Base-by-base conservation (phyloP, 1,284 basidiomycete genomes). In the Vanrija humicola region DNA sequence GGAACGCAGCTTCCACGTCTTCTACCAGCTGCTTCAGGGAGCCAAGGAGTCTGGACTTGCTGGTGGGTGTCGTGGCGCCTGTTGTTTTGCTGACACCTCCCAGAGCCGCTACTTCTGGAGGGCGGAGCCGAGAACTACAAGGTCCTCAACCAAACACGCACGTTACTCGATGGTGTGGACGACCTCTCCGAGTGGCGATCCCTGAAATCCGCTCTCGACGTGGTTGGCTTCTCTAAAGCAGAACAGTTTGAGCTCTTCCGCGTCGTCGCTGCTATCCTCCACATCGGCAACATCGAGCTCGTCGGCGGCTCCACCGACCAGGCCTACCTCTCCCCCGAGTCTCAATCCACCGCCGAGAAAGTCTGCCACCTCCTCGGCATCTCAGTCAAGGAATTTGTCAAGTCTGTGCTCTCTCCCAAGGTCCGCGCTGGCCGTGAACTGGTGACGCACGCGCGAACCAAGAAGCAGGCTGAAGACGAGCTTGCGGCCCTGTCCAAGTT, bases 381-480 rank as follows among this genome's bases (percentile, higher is more conserved):
- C n/a, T 86, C 92, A 0, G 83, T 93, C 5, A 81, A 85, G 5
- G 93, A 97, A 61, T 94, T 98, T 71, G 88, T 84, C 23, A 89
- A 87, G 59, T 91, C 92, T 0, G 85, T 97, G 18, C 79, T 96
- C 6, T 85, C 87, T 5, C 93, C 96, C 2, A 87, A 86, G 51
- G 89, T 95, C 21, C 86, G 95, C 44, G 96, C 96, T 14, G 96
- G 96, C 23, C 83, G 94, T 15, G 96, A 99, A 78, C 96, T 92
- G 90, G 94, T 98, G 18, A 88, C 89, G 0, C 93, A 98, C 66
- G 88, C 92, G 5, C 82, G 96, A 44, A 95, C 90, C 14, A 84
- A 86, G 65, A 89, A 90, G 64, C 96, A 99, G 72, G 95, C 94
- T 7, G 78, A 89, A 28, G 95, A 98, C 61, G 96, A 99, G 76